These are phyloP conservation scores for Oryza longistaminata DNA, from an alignment of 176 grass and related monocot species.

Conservation along the genomic window DNA sequence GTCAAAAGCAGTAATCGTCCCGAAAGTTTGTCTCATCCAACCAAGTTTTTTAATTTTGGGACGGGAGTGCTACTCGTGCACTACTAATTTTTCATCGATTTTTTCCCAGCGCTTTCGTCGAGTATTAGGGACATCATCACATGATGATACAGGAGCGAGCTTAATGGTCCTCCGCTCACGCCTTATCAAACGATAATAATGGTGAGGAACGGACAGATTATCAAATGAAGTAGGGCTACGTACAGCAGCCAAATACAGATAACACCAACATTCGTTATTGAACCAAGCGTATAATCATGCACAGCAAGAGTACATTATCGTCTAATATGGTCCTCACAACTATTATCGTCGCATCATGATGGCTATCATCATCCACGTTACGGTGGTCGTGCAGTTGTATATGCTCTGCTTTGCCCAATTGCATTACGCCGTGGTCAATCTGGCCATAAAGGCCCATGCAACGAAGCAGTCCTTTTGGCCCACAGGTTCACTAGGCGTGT, in stretches of 20 bases:
- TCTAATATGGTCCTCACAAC: constrained; percentile 29
- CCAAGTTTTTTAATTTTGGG: no score
- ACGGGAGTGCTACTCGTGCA: no score
- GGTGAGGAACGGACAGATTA: background rate
- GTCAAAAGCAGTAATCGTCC: no score
- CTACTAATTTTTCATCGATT: background rate
- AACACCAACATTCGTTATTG: background rate
- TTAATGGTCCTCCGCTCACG: constrained; percentile 31
- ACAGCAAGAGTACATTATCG: background rate
- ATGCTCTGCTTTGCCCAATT: no score
- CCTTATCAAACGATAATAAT: constrained; percentile 28
- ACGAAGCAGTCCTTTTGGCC: background rate
- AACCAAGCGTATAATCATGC: constrained; percentile 11
- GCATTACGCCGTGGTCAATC: background rate
- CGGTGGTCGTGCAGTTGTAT: background rate
- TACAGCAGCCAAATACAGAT: constrained; percentile 21
- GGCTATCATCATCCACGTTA: background rate
- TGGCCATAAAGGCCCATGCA: background rate
- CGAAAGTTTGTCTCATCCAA: no score
- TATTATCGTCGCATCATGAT: background rate
- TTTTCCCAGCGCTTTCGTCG: background rate
- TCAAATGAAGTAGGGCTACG: constrained; percentile 13
- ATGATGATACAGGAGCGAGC: constrained; percentile 30
- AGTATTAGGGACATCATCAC: constrained; percentile 22
- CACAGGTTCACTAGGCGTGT: background rate